Evolutionary conservation across 2,329 filamentous ascomycete genomes (phyloP), one percentile per base, ranked within the genome.

Genomic region (Diaporthe aspalathi): DNA sequence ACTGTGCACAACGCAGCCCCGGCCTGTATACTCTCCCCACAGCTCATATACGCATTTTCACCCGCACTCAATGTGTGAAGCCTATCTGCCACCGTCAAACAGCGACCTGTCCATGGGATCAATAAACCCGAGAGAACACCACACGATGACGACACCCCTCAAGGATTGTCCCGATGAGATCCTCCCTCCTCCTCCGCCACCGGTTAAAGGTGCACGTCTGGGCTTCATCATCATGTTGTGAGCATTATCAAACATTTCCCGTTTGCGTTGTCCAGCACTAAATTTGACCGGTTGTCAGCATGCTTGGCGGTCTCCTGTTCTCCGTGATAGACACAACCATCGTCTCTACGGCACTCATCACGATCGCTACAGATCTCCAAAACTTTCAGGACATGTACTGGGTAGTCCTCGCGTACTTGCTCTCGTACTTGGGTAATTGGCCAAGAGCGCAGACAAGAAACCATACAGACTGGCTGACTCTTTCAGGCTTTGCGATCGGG

Each of bases 251-350:
- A n/a, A 8, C n/a, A 29, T 2, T 12, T 7, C 17, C 7, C 45
- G 4, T 5, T 24, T 47, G 27, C 5, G 16, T 35, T 27, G 11
- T 24, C 12, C 2, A 27, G 32, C 5, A 8, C 17, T 4, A 43
- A 7, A 27, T 67, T 63, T 69, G n/a, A 57, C 60, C n/a, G 3
- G 24, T 3, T 16, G 29, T 20, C 66, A 88, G 86, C 53, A 81
- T 88, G 63, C 82, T 89, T 12, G 74, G 84, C 3, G 87, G 88
- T 3, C 81, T 90, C 2, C 81, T 90, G 20, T 87, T 90, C 74
- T 88, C 88, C 5, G 88, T 85, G 32, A 81, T 89, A 49, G 88
- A 90, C 72, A 87, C 86, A 1, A 88, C 87, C 0, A 89, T 90
- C 68, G 85, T 89, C 20, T 88, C 87, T 17, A 89, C 88, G 0